Base-by-base conservation (phyloP, 1,284 basidiomycete species). In the Cryptococcus amylolentus region DNA sequence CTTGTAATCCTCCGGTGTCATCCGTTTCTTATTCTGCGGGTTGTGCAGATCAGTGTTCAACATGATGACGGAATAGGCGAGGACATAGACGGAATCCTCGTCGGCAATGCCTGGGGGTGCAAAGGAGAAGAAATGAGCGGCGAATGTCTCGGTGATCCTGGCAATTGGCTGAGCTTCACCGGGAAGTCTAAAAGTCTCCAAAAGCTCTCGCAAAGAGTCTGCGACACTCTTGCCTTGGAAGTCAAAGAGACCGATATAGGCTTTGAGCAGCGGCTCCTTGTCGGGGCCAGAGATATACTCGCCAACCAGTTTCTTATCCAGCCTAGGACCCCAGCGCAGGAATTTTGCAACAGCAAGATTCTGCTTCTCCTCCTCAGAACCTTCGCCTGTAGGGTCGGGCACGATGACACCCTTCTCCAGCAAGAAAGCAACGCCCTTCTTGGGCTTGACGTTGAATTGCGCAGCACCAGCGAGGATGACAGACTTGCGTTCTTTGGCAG, bases 21-120 rank as follows among this genome's bases (percentile, higher is more conserved):
- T 99, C 7, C 91, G 85, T 86, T 95, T 95, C 87, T 95, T 80
- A 62, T 95, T 84, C 81, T 97, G 93, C n/a, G 95, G 93, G 73
- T 91, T 98, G 76, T 98, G 95, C 57, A 87, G 84, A 79, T 99
- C 96, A 2, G 96, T 98, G 77, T 99, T 99, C 56, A 99, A 84
- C 92, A 99, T 86, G 76, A 99, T 98, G 62, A 99, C 87, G 0
- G 95, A 97, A 76, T 88, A 99, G 0, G 95, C 85, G 27, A 99
- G 79, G 3, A 99, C 89, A 77, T 97, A 96, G 23, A 92, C 90
- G 1, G 95, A 91, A 75, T 98, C 96, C 77, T 92, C 86, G 44
- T 82, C 88, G 69, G 88, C 90, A 66, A 98, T 88, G 70, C 94
- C 94, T 48, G 84, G 89, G 57, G 95, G 93, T 28, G 80, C 79